Conservation (phyloP, 345 rosid species). For the Populus davidiana region DNA sequence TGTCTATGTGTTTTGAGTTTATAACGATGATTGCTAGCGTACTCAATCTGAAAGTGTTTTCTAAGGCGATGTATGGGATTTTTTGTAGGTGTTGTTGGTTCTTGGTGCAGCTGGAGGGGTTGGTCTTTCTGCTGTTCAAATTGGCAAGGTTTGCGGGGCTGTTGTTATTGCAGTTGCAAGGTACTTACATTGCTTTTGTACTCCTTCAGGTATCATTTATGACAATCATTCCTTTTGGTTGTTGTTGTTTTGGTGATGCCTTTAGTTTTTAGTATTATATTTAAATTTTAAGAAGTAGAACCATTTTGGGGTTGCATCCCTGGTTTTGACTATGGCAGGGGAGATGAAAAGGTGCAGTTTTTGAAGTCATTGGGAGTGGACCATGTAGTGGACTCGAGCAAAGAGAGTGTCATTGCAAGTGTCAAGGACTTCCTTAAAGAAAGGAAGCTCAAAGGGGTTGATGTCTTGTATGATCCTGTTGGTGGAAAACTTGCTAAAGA, state of each 20-base stretch:
- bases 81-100: conserved; percentile 69
- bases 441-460: conserved; percentile 77
- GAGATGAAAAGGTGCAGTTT: conserved; percentile 63
- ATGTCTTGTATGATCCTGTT: conserved; percentile 85
- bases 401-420: conserved; percentile 58
- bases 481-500: conserved; percentile 80
- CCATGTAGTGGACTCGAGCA: conserved; percentile 70
- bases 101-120: conserved; percentile 99
- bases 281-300: neutral
- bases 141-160: conserved; percentile 86
- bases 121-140: conserved; percentile 89
- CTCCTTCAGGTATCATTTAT: neutral
- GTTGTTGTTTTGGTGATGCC: neutral
- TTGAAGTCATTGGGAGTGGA: conserved; percentile 78
- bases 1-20: neutral
- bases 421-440: conserved; percentile 71
- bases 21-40: neutral
- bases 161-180: conserved; percentile 82
- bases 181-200: conserved; percentile 24
- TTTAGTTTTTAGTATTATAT: neutral
- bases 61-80: neutral
- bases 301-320: neutral
- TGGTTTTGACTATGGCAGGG: conserved; percentile 36
- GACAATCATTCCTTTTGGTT: neutral
- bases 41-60: too few relatives aligned